A percentile compares a stretch with the other conserved stretches of the same genome.
Conservation (phyloP, 129 eudicot species). For the Flaveria robusta region DNA sequence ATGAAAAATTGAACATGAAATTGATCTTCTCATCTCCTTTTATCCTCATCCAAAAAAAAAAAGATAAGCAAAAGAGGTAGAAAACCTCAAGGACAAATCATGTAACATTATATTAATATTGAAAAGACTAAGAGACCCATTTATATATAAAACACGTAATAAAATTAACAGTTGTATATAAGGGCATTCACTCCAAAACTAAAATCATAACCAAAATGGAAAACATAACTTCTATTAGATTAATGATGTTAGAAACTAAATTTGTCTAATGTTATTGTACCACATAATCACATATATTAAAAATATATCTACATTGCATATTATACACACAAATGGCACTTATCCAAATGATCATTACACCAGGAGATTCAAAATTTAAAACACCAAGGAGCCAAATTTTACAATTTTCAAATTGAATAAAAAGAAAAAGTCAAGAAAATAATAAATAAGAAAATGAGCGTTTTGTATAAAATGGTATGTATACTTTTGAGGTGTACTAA, state of each 20-base stretch:
- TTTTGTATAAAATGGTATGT: constrained; percentile 17
- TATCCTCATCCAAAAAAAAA: too few relatives aligned
- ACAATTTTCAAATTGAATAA: not conserved
- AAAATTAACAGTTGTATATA: too few relatives aligned
- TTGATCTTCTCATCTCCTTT: too few relatives aligned
- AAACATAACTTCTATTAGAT: not conserved
- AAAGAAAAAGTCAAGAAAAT: not conserved
- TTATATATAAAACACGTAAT: too few relatives aligned
- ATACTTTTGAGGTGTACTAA: constrained; percentile 24
- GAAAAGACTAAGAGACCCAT: too few relatives aligned
- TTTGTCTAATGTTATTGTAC: not conserved
- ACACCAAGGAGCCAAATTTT: constrained; percentile 6
- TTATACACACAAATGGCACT: not conserved
- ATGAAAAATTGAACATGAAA: too few relatives aligned
- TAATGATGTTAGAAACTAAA: not conserved
- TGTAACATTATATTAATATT: not conserved
- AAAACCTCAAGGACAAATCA: too few relatives aligned
- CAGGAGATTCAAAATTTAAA: constrained; percentile 7
- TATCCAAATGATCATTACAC: not conserved
- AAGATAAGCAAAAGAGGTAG: too few relatives aligned
- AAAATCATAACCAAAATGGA: not conserved
- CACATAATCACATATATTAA: not conserved
- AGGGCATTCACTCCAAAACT: not conserved
- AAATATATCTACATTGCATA: not conserved
- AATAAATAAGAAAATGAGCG: constrained; percentile 8